Evolutionary conservation across 2,329 filamentous ascomycete genomes (phyloP), one percentile per base, ranked within the genome.

Genomic region (Aspergillus clavatus): DNA sequence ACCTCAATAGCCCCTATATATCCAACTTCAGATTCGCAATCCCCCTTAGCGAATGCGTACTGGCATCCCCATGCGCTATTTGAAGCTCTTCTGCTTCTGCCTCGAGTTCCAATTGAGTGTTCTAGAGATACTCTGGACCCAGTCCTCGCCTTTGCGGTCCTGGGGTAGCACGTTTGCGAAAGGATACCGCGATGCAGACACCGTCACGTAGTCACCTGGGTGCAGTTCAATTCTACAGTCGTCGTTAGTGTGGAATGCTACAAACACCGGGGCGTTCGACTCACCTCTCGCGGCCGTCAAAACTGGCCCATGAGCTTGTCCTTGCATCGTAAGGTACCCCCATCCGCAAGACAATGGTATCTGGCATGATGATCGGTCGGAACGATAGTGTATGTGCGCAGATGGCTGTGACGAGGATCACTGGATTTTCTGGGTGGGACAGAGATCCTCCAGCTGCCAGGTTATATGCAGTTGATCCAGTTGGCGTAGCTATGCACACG

Each of bases 341-440:
- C 14, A 95, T 79, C 28, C 93, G 82, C 48, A 98, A 75, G 1
- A 97, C 91, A 51, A 97, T 95, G 0, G 91, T 96, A 69, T 98
- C 93, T 0, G 93, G 93, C 2, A 97, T 76, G 59, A 97, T 93
- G 59, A 97, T 93, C n/a, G 91, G 91, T 8, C 93, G 80, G 76
- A 97, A 97, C 2, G 88, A 95, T 3, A 97, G 77, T 0, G 91
- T 96, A 68, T 97, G 91, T 1, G 93, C 88, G 64, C 90, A 96
- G 45, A 97, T 95, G 40, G 91, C 86, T 0, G 90, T 95, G 5
- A 97, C 82, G 2, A 97, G 81, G 69, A 97, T 95, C 38, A 96
- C 90, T 0, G 91, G 93, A 64, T 96, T 97, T 58, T 97, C 93
- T 0, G 91, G 91, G 63, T 97, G 91, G 61, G 89, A 96, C 19